A percentile compares a stretch with the other conserved stretches of the same genome.
These are phyloP conservation scores for Amylocarpus encephaloides DNA, from an alignment of 2,329 filamentous ascomycete species.

Conservation along the genomic window DNA sequence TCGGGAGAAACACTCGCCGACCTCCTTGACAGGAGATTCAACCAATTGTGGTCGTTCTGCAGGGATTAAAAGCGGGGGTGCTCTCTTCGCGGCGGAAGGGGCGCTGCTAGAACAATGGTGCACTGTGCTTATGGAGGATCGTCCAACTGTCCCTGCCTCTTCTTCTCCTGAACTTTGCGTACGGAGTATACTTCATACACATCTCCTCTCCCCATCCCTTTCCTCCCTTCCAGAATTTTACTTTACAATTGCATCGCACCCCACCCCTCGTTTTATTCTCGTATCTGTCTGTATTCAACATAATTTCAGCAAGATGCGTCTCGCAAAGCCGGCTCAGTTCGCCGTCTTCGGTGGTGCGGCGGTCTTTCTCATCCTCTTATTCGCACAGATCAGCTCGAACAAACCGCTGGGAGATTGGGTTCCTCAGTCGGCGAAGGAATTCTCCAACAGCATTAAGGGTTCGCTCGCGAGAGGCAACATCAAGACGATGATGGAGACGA, in stretches of 20 bases:
- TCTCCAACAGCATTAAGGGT: constrained; percentile 6
- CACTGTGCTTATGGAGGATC: too few species aligned
- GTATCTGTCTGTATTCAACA: neutral
- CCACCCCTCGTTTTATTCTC: neutral
- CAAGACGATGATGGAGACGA: constrained; percentile 22
- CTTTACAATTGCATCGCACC: neutral
- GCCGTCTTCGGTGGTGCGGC: constrained; percentile 9
- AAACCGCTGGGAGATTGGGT: constrained; percentile 2
- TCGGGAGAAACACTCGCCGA: too few species aligned
- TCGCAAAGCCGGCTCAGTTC: constrained; percentile 9
- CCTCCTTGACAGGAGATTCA: too few species aligned
- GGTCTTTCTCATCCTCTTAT: constrained; percentile 9
- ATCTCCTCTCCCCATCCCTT: neutral
- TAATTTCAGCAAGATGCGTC: constrained; percentile 2
- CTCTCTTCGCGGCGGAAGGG: too few species aligned
- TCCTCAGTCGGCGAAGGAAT: neutral
- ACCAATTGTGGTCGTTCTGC: too few species aligned
- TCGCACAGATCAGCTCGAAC: constrained; percentile 9
- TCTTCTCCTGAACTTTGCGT: neutral
- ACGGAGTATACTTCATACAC: neutral
- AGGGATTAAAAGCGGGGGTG: too few species aligned
- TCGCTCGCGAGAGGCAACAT: constrained; percentile 10
- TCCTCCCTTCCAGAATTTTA: neutral
- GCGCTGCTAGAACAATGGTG: too few species aligned
- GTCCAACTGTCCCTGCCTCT: neutral